Conservation (phyloP, 2,329 filamentous ascomycete species). For the Pseudogymnoascus sp. region DNA sequence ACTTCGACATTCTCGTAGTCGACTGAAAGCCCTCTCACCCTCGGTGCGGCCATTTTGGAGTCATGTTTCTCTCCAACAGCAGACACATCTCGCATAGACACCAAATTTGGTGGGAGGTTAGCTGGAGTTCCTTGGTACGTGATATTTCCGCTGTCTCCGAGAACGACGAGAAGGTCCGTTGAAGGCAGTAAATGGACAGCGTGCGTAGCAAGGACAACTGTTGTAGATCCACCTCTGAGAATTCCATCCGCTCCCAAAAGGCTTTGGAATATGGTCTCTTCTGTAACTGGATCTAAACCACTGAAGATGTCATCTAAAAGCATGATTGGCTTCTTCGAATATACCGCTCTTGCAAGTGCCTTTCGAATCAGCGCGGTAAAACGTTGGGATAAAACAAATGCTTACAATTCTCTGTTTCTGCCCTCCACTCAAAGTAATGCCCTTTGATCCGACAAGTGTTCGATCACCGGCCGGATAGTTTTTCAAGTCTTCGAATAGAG, state of each 20-base stretch:
- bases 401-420: constrained; percentile 23
- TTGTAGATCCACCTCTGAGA: constrained; percentile 22
- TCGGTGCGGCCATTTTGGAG: neutral
- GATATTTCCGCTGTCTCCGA: constrained; percentile 12
- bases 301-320: constrained; percentile 23
- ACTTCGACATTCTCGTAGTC: neutral
- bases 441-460: constrained; percentile 26
- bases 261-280: constrained; percentile 14
- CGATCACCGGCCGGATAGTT: constrained; percentile 24
- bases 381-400: neutral
- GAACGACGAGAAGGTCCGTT: constrained; percentile 13
- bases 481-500: constrained; percentile 20
- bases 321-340: constrained; percentile 17
- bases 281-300: constrained; percentile 19
- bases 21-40: neutral
- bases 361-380: neutral
- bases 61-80: neutral
- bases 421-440: constrained; percentile 27
- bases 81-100: neutral
- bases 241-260: constrained; percentile 15
- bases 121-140: constrained; percentile 12
- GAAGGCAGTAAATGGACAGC: neutral
- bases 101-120: neutral
- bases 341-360: constrained; percentile 21
- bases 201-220: constrained; percentile 31